Conservation (phyloP, 1,284 basidiomycete genomes). For the Wallemia ichthyophaga region DNA sequence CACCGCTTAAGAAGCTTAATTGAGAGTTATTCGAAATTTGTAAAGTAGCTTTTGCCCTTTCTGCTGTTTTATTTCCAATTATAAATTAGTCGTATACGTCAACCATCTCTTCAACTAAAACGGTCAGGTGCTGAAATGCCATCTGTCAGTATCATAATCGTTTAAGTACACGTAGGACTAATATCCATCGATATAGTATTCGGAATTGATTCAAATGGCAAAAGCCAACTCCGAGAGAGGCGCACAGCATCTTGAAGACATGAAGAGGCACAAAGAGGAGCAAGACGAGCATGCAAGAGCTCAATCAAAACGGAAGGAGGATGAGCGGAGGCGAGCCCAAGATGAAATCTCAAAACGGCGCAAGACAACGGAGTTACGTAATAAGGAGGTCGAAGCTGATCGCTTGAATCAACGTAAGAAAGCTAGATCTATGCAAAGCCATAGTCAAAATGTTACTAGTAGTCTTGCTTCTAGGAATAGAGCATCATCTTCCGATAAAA, state of each 20-base stretch:
- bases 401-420: background rate
- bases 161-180: too few species aligned
- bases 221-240: background rate
- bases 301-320: background rate
- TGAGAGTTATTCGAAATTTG: too few species aligned
- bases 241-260: background rate
- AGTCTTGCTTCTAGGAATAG: too few species aligned
- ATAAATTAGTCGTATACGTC: too few species aligned
- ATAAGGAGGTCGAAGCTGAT: background rate
- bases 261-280: background rate
- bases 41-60: too few species aligned
- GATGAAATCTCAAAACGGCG: background rate
- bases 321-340: background rate
- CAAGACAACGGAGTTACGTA: background rate
- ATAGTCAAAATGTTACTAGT: too few species aligned
- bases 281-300: background rate
- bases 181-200: background rate
- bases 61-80: too few species aligned
- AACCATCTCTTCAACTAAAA: too few species aligned
- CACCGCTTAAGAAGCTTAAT: too few species aligned
- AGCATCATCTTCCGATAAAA: too few species aligned
- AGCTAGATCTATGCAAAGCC: background rate
- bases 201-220: background rate
- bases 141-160: too few species aligned
- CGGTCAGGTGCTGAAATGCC: too few species aligned